Evolutionary conservation across 306 rosid species (phyloP).

Genomic region (Glycine soja): DNA sequence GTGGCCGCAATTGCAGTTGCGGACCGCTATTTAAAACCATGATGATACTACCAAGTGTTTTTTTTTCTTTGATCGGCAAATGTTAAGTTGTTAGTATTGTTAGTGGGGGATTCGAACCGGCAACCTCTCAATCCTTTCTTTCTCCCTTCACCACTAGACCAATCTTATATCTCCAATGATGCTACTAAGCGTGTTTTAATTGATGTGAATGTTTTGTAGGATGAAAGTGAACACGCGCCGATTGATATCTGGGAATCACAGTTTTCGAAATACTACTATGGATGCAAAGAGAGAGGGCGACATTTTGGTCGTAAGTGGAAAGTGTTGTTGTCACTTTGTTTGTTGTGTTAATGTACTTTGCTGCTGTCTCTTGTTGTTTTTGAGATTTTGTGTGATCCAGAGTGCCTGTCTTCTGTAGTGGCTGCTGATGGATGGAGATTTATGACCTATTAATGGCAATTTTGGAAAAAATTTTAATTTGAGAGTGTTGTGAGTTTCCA

Average conservation of each 20-base stretch:
- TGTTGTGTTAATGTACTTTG: no score
- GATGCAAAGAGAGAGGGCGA: slow-evolving; percentile 85
- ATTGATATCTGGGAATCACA: slow-evolving; percentile 91
- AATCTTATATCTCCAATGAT: no score
- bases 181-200: no score
- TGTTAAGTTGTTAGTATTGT: no score
- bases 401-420: background rate
- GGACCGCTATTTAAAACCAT: no score
- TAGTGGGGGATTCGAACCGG: no score
- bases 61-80: no score
- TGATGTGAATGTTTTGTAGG: slow-evolving; percentile 48
- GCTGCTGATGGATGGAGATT: background rate
- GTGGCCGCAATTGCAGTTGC: no score
- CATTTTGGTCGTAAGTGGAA: slow-evolving; percentile 64
- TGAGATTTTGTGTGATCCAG: background rate
- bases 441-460: background rate
- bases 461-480: background rate
- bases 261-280: slow-evolving; percentile 74
- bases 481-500: background rate
- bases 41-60: no score
- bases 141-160: no score
- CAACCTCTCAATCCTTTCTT: no score
- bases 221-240: slow-evolving; percentile 60
- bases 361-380: no score
- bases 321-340: background rate